phyloP scores from a whole-genome alignment of 371 early-diverging fungal genomes.

The Apophysomyces elegans region DNA sequence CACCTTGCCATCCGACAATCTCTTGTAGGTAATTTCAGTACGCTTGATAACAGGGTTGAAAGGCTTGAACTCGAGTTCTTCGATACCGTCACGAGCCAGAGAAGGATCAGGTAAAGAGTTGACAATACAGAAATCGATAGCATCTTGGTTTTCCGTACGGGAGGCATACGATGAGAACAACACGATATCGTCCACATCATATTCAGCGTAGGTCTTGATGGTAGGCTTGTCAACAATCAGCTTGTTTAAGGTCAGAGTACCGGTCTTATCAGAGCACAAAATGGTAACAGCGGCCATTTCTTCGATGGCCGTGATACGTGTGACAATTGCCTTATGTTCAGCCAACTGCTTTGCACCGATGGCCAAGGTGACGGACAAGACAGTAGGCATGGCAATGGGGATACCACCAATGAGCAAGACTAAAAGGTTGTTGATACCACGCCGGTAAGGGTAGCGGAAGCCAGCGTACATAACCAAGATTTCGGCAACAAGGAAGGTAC shows the following conservation, averaged over 20 bases:
- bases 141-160: slow-evolving; percentile 77
- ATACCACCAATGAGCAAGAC: slow-evolving; percentile 84
- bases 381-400: slow-evolving; percentile 84
- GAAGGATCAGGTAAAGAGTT: slow-evolving; percentile 65
- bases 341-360: slow-evolving; percentile 95
- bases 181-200: slow-evolving; percentile 60
- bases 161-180: slow-evolving; percentile 72
- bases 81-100: slow-evolving; percentile 69
- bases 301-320: slow-evolving; percentile 88
- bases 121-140: slow-evolving; percentile 79
- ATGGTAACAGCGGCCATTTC: slow-evolving; percentile 93
- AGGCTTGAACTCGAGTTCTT: slow-evolving; percentile 79
- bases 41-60: slow-evolving; percentile 92
- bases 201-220: slow-evolving; percentile 66
- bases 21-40: slow-evolving; percentile 79
- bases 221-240: slow-evolving; percentile 75
- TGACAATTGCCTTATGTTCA: slow-evolving; percentile 91
- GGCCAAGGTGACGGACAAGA: slow-evolving; percentile 92
- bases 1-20: slow-evolving; percentile 62
- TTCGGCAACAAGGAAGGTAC: slow-evolving; percentile 75
- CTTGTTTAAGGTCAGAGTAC: slow-evolving; percentile 95
- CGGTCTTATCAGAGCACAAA: slow-evolving; percentile 97
- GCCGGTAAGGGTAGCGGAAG: slow-evolving; percentile 73
- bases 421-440: slow-evolving; percentile 74
- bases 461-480: slow-evolving; percentile 83